These are phyloP conservation scores for Nematocida parisii DNA, from an alignment of 371 early-diverging fungal species.

Conservation along the genomic window DNA sequence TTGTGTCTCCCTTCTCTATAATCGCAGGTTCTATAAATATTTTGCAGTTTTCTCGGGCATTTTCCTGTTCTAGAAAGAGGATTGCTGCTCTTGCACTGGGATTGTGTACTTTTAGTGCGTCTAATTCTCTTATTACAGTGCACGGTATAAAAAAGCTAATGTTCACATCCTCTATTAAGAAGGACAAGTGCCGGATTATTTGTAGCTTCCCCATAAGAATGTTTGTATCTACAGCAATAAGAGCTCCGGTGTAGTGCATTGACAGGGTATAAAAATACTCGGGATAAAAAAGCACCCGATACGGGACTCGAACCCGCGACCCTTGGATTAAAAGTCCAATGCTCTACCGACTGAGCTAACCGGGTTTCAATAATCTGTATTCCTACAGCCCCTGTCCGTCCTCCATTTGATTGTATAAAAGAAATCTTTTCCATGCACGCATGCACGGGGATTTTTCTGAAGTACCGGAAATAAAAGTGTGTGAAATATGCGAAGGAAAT, in stretches of 20 bases:
- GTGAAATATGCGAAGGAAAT: background rate
- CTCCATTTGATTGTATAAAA: background rate
- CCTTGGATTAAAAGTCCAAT: constrained; percentile 42
- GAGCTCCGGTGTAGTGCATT: constrained; percentile 6
- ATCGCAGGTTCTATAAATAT: constrained; percentile 32
- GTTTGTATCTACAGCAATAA: constrained; percentile 52
- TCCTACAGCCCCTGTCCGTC: background rate
- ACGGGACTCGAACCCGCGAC: constrained; percentile 48
- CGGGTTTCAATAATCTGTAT: background rate
- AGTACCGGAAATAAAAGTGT: background rate
- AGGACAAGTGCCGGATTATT: background rate
- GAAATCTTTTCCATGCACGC: background rate
- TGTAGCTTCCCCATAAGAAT: constrained; percentile 32
- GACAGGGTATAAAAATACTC: constrained; percentile 9
- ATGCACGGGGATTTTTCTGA: constrained; percentile 11
- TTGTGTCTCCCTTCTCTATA: constrained; percentile 2
- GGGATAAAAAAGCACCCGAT: constrained; percentile 15
- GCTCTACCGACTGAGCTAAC: constrained; percentile 51
- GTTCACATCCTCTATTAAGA: constrained; percentile 9
- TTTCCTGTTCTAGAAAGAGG: constrained; percentile 35
- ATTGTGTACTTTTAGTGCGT: constrained; percentile 3
- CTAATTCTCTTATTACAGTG: constrained; percentile 38
- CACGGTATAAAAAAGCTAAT: constrained; percentile 35
- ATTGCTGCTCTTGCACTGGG: constrained; percentile 20
- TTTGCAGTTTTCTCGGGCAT: constrained; percentile 3